Conservation (phyloP, 2,329 filamentous ascomycete genomes). For the Immersiporthe knoxdaviesiana region DNA sequence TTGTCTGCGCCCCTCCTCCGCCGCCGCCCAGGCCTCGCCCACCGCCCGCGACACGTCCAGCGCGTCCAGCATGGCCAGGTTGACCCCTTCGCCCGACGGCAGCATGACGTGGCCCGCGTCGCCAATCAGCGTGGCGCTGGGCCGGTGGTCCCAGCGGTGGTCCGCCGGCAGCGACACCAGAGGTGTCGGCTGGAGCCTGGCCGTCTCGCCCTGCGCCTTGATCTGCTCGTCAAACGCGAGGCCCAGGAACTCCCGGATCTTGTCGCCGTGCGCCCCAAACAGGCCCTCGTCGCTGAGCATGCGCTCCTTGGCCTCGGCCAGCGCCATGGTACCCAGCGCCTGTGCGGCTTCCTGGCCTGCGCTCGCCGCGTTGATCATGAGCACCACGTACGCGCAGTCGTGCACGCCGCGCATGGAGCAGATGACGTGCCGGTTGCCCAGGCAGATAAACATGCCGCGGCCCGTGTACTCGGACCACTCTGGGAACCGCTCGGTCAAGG, state of each 20-base stretch:
- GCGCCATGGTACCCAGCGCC: conserved; percentile 26
- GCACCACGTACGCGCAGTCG: conserved; percentile 38
- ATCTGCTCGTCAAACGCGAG: conserved; percentile 36
- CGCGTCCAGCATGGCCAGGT: conserved; percentile 55
- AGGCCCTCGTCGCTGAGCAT: conserved; percentile 33
- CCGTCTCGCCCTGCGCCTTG: conserved; percentile 8
- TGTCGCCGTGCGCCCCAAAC: conserved; percentile 36
- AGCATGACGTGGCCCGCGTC: conserved; percentile 60
- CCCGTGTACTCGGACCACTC: conserved; percentile 45
- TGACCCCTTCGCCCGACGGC: conserved; percentile 58
- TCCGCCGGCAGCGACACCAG: conserved; percentile 48
- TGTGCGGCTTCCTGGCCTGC: conserved; percentile 31
- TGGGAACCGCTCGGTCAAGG: conserved; percentile 41
- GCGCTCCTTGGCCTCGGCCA: conserved; percentile 28
- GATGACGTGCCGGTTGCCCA: conserved; percentile 43
- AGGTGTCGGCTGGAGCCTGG: conserved; percentile 33
- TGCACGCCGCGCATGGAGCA: conserved; percentile 37
- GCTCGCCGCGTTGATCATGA: conserved; percentile 34
- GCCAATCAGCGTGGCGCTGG: conserved; percentile 54
- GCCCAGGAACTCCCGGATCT: conserved; percentile 37
- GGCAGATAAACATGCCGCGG: conserved; percentile 41
- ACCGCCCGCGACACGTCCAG: conserved; percentile 46
- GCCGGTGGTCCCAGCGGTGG: conserved; percentile 43
- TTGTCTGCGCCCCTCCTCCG: neutral
- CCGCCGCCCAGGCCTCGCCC: conserved; percentile 19